Evolutionary conservation across 2,329 filamentous ascomycete species (phyloP).

Genomic region (Xylariaceae sp.): DNA sequence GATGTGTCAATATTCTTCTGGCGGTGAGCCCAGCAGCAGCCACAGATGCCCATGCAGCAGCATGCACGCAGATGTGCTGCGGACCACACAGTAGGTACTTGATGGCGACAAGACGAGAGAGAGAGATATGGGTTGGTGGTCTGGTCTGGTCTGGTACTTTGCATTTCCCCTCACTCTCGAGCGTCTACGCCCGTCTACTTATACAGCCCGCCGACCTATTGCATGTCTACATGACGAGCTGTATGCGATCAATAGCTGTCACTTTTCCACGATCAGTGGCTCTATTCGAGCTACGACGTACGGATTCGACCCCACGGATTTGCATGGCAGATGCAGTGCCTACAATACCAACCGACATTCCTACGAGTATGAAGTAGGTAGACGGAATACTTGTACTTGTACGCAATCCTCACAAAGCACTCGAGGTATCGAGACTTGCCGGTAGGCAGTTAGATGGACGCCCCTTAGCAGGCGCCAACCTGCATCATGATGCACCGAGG

Average conservation of each 20-base stretch:
- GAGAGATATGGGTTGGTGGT: background rate
- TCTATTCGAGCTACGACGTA: too few species aligned
- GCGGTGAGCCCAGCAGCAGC: constrained; percentile 14
- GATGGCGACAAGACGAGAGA: background rate
- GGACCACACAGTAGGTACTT: background rate
- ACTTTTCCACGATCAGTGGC: too few species aligned
- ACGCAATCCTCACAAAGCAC: too few species aligned
- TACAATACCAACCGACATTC: too few species aligned
- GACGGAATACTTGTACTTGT: too few species aligned
- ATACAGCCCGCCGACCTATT: background rate
- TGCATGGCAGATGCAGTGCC: too few species aligned
- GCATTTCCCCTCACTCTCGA: constrained; percentile 12
- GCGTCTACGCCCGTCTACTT: background rate
- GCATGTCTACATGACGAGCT: too few species aligned
- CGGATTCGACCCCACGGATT: too few species aligned
- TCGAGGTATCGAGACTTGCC: too few species aligned
- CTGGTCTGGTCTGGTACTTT: background rate
- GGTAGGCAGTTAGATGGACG: background rate
- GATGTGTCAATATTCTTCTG: constrained; percentile 3
- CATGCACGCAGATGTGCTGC: background rate
- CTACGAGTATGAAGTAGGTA: too few species aligned
- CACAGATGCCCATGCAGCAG: constrained; percentile 5
- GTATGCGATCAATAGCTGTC: too few species aligned
- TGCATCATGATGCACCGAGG: constrained; percentile 20
- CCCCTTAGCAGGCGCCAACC: constrained; percentile 18